phyloP scores from a whole-genome alignment of 202 grass and related monocot genomes.

The Schoenoplectus triqueter region DNA sequence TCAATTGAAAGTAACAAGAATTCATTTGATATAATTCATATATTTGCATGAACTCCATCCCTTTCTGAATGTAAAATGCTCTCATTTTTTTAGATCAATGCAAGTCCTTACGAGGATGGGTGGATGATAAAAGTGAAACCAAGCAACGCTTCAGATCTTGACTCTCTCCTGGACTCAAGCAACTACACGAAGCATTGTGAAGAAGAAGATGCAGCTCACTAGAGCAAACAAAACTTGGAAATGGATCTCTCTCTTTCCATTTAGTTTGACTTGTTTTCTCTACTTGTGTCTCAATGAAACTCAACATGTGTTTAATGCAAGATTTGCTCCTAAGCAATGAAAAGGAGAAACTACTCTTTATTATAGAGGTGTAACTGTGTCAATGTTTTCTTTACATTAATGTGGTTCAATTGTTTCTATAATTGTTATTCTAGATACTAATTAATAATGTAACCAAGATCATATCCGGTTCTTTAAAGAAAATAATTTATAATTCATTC shows the following conservation, averaged over 20 bases:
- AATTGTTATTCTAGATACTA: background rate
- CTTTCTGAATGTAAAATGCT: background rate
- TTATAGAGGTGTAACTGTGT: slow-evolving; percentile 9
- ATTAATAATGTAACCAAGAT: slow-evolving; percentile 19
- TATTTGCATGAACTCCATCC: background rate
- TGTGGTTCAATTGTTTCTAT: background rate
- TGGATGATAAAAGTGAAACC: slow-evolving; percentile 99
- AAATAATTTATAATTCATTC: background rate
- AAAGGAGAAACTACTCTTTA: slow-evolving; percentile 28
- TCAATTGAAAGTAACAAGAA: background rate
- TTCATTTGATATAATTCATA: background rate
- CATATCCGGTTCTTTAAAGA: background rate
- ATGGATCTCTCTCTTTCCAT: background rate
- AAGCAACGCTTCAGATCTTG: slow-evolving; percentile 59
- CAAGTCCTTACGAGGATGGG: slow-evolving; percentile 79
- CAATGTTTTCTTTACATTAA: slow-evolving; percentile 6
- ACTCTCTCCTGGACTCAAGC: slow-evolving; percentile 61
- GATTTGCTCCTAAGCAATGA: slow-evolving; percentile 10
- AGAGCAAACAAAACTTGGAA: slow-evolving; percentile 41
- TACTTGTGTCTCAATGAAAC: slow-evolving; percentile 18
- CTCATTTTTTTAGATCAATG: slow-evolving; percentile 67
- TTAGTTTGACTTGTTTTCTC: slow-evolving; percentile 13
- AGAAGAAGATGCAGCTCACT: slow-evolving; percentile 91
- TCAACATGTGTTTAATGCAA: slow-evolving; percentile 16
- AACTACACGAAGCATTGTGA: slow-evolving; percentile 87